These are phyloP conservation scores for Cercospora sp. DNA, from an alignment of 2,329 filamentous ascomycete species.

Conservation along the genomic window DNA sequence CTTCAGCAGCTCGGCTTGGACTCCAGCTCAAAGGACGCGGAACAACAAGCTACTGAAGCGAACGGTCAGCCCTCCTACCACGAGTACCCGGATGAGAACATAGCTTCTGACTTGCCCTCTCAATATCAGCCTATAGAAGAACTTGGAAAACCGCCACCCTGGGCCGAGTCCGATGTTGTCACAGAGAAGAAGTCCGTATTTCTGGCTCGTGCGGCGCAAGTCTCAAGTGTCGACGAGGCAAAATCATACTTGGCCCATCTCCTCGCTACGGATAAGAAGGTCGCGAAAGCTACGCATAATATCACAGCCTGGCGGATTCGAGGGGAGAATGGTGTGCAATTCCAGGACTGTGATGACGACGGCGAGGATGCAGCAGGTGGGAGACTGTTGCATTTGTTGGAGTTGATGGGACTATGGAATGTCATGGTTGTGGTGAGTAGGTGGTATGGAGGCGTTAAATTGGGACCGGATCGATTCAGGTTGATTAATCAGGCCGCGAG, in stretches of 20 bases:
- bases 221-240: conserved; percentile 70
- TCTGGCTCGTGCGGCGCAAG: conserved; percentile 71
- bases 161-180: conserved; percentile 72
- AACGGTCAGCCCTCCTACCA: conserved; percentile 32
- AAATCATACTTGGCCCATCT: conserved; percentile 71
- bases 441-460: conserved; percentile 90
- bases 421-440: conserved; percentile 88
- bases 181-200: conserved; percentile 87
- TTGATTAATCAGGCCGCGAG: conserved; percentile 84
- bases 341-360: conserved; percentile 94
- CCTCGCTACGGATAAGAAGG: conserved; percentile 77
- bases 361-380: conserved; percentile 91
- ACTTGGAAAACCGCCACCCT: conserved; percentile 54
- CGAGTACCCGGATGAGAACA: neutral
- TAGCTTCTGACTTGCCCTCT: conserved; percentile 33
- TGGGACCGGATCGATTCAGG: conserved; percentile 86
- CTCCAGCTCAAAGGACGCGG: conserved; percentile 27
- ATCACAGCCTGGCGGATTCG: conserved; percentile 91
- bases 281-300: conserved; percentile 87
- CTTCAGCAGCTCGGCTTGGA: conserved; percentile 39
- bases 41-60: conserved; percentile 35
- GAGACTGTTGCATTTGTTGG: conserved; percentile 82
- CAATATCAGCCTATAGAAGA: conserved; percentile 37
- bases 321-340: conserved; percentile 52
- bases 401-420: conserved; percentile 92